Evolutionary conservation across 2,329 filamentous ascomycete genomes (phyloP), one percentile per base, ranked within the genome.

Genomic region (Fusarium phyllophilum): DNA sequence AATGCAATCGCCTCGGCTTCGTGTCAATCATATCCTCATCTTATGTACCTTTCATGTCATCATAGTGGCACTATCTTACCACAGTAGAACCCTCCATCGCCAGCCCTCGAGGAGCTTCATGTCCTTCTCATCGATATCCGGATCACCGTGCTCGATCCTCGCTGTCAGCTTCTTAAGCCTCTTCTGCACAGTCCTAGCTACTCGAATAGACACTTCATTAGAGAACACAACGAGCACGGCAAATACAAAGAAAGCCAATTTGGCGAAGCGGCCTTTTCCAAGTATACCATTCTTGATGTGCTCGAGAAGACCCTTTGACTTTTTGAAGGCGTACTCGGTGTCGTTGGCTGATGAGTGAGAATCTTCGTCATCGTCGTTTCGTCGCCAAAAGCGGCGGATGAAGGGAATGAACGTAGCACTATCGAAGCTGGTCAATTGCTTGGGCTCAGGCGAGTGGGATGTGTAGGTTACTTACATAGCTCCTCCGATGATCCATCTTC

Each of bases 221-320:
- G 86, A 85, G 70, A 90, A 90, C 18, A 90, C 85, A 77, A 89
- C 90, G 44, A 90, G 80, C 26, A 89, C 86, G 6, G 87, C 86
- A 70, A 90, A 86, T 6, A 90, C 87, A 38, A 90, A 85, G 71
- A 88, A 85, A 14, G 86, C 86, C 15, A 89, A 70, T 41, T 85
- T 85, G 2, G 88, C 87, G 33, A 89, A 78, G 5, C 83, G 78
- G 20, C 85, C 85, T 20, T 82, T 83, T 9, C 86, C 84, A 15
- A 84, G 80, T 3, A 87, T 78, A 12, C 84, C 82, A 51, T 82
- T 79, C 61, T 86, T 82, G 75, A 90, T 88, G 58, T 88, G 85
- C 8, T 83, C 75, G 34, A 90, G 80, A 9, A 90, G 83, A 6
- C 83, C 82, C 78, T 85, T 85, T 79, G 86, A 88, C 73, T 83